A percentile compares a stretch with the other conserved stretches of the same genome.
Conservation (phyloP, 352 stramenopile genomes). For the Pythium graminicola region DNA sequence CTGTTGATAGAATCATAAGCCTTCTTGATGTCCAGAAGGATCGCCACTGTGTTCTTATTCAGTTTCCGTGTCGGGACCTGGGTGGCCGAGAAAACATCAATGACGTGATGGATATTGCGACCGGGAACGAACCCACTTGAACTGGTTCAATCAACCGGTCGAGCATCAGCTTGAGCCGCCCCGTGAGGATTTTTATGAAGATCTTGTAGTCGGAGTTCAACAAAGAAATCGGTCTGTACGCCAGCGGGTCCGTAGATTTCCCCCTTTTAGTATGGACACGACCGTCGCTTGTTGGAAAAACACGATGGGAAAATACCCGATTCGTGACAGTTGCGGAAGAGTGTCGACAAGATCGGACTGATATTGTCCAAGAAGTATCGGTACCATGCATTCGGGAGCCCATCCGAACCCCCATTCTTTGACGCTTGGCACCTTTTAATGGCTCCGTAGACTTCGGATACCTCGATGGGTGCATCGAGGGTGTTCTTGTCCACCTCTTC, state of each 20-base stretch:
- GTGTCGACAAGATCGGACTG: neutral
- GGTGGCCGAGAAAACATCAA: slow-evolving; percentile 6
- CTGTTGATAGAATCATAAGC: slow-evolving; percentile 15
- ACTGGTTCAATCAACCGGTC: neutral
- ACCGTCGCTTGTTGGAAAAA: neutral
- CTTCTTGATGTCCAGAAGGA: slow-evolving; percentile 17
- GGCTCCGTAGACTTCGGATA: neutral
- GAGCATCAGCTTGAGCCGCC: neutral
- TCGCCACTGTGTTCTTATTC: neutral
- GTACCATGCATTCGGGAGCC: slow-evolving; percentile 11
- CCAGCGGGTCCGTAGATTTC: neutral
- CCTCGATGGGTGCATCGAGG: neutral
- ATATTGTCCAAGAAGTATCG: neutral
- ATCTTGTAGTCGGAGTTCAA: slow-evolving; percentile 23
- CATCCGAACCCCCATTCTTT: slow-evolving; percentile 5
- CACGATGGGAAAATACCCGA: neutral
- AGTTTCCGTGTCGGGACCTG: neutral
- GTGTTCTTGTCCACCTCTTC: too few species aligned
- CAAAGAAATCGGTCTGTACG: slow-evolving; percentile 10
- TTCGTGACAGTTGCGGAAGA: neutral
- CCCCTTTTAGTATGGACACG: slow-evolving; percentile 1
- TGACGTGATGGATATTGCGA: slow-evolving; percentile 9
- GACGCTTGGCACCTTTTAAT: neutral
- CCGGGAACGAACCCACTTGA: slow-evolving; percentile 12
- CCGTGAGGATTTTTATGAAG: neutral